A percentile compares a stretch with the other conserved stretches of the same genome.
Evolutionary conservation across 306 rosid genomes (phyloP).

Genomic region (Coriaria nepalensis): DNA sequence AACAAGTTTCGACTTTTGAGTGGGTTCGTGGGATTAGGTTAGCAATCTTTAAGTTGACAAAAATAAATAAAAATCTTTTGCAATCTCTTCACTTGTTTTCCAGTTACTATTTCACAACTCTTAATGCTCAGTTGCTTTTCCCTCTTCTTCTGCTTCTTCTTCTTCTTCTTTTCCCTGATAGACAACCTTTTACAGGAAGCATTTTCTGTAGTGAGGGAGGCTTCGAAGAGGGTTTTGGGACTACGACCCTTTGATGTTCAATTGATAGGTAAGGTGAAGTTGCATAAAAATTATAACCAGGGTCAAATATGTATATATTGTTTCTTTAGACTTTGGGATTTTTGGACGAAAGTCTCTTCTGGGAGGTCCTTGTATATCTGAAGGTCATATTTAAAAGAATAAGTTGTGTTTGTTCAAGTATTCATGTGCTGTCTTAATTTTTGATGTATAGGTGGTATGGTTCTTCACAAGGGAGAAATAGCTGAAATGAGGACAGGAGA

Average conservation of each 20-base stretch:
- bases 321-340: neutral
- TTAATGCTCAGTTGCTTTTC: neutral
- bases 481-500: constrained; percentile 99
- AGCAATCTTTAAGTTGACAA: too few species aligned
- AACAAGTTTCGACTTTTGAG: too few species aligned
- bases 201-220: constrained; percentile 90
- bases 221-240: constrained; percentile 79
- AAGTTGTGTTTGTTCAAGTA: too few species aligned
- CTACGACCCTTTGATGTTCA: constrained; percentile 98
- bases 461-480: constrained; percentile 94
- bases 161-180: neutral
- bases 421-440: constrained; percentile 3
- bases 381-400: too few species aligned
- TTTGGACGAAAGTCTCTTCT: too few species aligned
- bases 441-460: constrained; percentile 67
- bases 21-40: too few species aligned
- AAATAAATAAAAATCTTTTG: too few species aligned
- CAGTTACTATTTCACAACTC: too few species aligned
- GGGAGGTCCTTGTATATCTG: too few species aligned
- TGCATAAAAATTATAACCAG: neutral
- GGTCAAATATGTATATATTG: neutral
- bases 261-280: constrained; percentile 40
- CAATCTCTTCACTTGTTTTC: too few species aligned
- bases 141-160: neutral
- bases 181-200: constrained; percentile 48